Conservation (phyloP, 805 yeast species). For the Wickerhamiella parazyma region DNA sequence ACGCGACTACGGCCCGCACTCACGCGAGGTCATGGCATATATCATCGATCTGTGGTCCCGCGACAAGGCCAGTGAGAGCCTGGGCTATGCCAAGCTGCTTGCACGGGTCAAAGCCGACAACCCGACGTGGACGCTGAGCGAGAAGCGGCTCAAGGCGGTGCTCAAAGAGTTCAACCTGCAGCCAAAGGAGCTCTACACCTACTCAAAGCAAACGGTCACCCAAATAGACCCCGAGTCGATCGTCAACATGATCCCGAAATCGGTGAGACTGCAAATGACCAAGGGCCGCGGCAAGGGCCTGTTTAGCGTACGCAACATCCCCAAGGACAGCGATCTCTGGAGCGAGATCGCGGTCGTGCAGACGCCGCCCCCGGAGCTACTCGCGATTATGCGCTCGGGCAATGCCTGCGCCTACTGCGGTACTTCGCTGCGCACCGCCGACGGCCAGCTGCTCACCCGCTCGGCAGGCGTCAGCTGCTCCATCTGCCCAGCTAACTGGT, state of each 20-base stretch:
- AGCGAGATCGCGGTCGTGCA: conserved; percentile 47
- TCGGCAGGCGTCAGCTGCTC: conserved; percentile 29
- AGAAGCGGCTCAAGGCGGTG: conserved; percentile 39
- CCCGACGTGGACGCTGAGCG: conserved; percentile 51
- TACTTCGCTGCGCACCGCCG: conserved; percentile 29
- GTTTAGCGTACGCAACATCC: conserved; percentile 35
- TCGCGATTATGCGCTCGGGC: conserved; percentile 43
- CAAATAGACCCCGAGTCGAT: conserved; percentile 32
- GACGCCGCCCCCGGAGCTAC: conserved; percentile 55
- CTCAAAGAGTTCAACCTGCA: conserved; percentile 44
- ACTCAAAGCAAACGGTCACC: conserved; percentile 42
- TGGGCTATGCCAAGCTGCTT: conserved; percentile 43
- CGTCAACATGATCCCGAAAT: conserved; percentile 22
- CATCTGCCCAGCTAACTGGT: conserved; percentile 55
- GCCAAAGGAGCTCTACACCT: conserved; percentile 34
- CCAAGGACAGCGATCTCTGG: conserved; percentile 44
- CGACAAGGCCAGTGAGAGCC: conserved; percentile 47
- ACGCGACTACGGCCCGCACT: conserved; percentile 34
- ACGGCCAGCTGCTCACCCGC: conserved; percentile 14
- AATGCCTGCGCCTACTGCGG: conserved; percentile 68
- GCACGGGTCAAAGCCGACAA: conserved; percentile 37
- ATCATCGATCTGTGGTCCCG: conserved; percentile 55
- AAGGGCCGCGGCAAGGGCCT: conserved; percentile 48
- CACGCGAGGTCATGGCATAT: conserved; percentile 43
- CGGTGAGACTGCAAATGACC: conserved; percentile 36